Base-by-base conservation (phyloP, 768 basidiomycete species). In the Auricularia sp. region DNA sequence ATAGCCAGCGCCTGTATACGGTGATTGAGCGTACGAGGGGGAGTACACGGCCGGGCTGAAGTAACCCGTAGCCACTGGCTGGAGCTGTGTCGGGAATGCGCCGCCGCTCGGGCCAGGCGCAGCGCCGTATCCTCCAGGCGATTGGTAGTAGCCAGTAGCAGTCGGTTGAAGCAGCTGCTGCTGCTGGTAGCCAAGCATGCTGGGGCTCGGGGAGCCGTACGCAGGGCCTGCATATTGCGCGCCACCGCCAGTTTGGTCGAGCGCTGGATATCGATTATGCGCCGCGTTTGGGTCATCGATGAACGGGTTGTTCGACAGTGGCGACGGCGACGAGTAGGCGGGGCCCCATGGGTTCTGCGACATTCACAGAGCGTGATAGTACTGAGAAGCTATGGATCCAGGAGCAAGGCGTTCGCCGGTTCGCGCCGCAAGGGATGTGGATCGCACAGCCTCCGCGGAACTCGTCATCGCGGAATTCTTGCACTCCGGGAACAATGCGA, bases 301-400 rank as follows among this genome's bases (percentile, higher is more conserved):
- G 56, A 59, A 59, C 56, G 56, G 56, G 56, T 59, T 59, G 56
- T 59, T 59, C 23, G 47, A 51, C 18, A 51, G 47, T 18, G 47
- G 39, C 39, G 39, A 42, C 39, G 21, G 47, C 47, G 56, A n/a
- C 29, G 23, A 59, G 53, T 59, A 34, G 6, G 56, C 8, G 23
- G 18, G 34, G 29, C 16, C 56, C 29, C 23, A 59, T 7, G 56
- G 56, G 34, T 59, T 59, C 56, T 59, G 56, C 29, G 56, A 59
- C 56, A 59, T 59, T 29, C 16, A 29, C 34, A 12, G 12, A 4
- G 56, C 8, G 56, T 29, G 56, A 35, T 6, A 29, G 29, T 29
- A 23, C 12, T 6, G 56, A 14, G 23, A 1, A 35, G 53, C 53
- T 8, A 10, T 7, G 53, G 8, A 54, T n/a, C 11, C n/a, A 54